Percentiles rank a stretch among this genome's conserved stretches.
These are phyloP conservation scores for Apiotrichum gamsii DNA, from an alignment of 1,284 basidiomycete genomes.

Conservation along the genomic window DNA sequence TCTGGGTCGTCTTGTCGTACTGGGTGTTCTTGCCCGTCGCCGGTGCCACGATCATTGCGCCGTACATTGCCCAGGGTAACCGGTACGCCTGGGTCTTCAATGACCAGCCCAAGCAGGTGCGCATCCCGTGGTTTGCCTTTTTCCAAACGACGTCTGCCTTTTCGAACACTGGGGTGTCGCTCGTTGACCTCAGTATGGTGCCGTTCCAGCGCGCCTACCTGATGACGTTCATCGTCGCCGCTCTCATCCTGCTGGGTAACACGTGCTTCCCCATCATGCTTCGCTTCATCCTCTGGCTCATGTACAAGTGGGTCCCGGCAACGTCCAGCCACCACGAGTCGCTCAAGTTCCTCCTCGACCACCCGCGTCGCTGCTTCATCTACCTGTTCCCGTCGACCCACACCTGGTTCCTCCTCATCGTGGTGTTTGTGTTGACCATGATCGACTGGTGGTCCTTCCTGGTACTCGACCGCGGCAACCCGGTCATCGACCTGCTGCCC, in stretches of 20 bases:
- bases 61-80: constrained; percentile 64
- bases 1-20: constrained; percentile 69
- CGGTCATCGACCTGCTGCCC: constrained; percentile 64
- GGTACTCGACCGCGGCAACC: constrained; percentile 78
- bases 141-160: constrained; percentile 84
- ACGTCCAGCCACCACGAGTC: constrained; percentile 67
- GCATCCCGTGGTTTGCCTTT: constrained; percentile 69
- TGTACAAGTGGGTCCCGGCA: constrained; percentile 59
- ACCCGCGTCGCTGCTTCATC: constrained; percentile 78
- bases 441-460: constrained; percentile 86
- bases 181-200: constrained; percentile 84
- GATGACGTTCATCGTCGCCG: constrained; percentile 57
- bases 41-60: constrained; percentile 65
- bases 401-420: constrained; percentile 79
- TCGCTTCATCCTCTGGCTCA: constrained; percentile 64
- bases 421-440: constrained; percentile 64
- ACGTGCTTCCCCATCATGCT: constrained; percentile 75
- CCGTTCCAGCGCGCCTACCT: constrained; percentile 81
- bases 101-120: constrained; percentile 54
- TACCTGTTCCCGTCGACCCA: constrained; percentile 94
- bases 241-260: constrained; percentile 83
- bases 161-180: constrained; percentile 81
- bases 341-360: constrained; percentile 84
- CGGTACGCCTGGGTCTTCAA: constrained; percentile 52
- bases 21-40: constrained; percentile 63